Evolutionary conservation across 176 grass and related monocot species (phyloP).

Genomic region (Neostapfia colusana): DNA sequence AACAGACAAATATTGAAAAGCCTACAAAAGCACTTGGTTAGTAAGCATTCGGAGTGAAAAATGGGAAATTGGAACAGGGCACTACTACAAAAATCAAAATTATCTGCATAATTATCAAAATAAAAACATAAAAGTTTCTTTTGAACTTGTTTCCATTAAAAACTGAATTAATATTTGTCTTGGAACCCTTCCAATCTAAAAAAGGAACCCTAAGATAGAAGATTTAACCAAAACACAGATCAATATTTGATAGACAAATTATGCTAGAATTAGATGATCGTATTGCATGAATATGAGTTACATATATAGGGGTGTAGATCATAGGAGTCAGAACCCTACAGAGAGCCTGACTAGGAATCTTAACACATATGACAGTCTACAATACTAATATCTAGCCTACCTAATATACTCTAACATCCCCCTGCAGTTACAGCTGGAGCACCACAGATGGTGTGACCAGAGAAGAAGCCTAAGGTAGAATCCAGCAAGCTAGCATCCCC

Average conservation of each 20-base stretch:
- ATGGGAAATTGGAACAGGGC: not conserved
- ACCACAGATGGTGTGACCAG: too few relatives aligned
- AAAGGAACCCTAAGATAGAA: slow-evolving; percentile 3
- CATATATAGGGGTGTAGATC: too few relatives aligned
- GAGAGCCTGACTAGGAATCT: too few relatives aligned
- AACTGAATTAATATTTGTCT: slow-evolving; percentile 8
- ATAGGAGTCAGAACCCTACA: too few relatives aligned
- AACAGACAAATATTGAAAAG: slow-evolving; percentile 75
- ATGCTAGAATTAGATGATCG: too few relatives aligned
- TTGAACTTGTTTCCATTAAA: not conserved
- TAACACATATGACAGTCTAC: too few relatives aligned
- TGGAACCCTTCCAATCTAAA: not conserved
- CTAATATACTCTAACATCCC: too few relatives aligned
- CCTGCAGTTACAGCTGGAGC: too few relatives aligned
- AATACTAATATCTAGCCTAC: too few relatives aligned
- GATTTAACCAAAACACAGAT: slow-evolving; percentile 6
- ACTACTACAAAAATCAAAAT: not conserved
- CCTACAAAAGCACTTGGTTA: slow-evolving; percentile 56
- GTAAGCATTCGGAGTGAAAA: slow-evolving; percentile 18
- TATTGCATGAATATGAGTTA: too few relatives aligned
- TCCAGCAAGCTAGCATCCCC: too few relatives aligned
- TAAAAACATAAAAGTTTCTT: not conserved
- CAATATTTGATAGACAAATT: not conserved
- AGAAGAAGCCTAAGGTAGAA: too few relatives aligned
- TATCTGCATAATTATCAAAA: not conserved